Conservation (phyloP, 2,329 filamentous ascomycete species). For the Colletotrichum navitas region DNA sequence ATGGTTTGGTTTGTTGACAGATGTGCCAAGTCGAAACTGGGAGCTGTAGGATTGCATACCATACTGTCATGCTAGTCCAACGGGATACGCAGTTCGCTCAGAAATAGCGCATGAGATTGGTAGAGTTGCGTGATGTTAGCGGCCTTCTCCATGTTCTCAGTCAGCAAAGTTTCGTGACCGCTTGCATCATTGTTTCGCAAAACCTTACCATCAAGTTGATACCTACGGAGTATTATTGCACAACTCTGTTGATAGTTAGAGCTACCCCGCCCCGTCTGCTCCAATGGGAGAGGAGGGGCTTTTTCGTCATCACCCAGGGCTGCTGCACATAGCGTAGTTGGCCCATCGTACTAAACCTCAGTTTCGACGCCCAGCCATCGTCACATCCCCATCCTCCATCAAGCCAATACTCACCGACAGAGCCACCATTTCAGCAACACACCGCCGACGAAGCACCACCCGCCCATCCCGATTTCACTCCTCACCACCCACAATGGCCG, state of each 20-base stretch:
- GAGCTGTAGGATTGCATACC: conserved; percentile 21
- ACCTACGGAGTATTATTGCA: too few species aligned
- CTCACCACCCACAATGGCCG: conserved; percentile 68
- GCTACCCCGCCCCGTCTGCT: conserved; percentile 33
- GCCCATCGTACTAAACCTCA: conserved; percentile 32
- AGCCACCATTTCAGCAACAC: background rate
- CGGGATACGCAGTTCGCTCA: background rate
- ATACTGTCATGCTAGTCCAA: background rate
- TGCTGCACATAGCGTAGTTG: conserved; percentile 2
- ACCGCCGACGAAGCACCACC: conserved; percentile 4
- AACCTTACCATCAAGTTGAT: conserved; percentile 7
- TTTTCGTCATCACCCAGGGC: conserved; percentile 21
- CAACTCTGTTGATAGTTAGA: conserved; percentile 6
- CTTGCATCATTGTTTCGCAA: conserved; percentile 37
- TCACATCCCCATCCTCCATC: background rate
- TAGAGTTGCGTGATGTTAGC: conserved; percentile 22
- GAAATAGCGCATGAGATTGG: background rate
- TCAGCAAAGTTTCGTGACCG: conserved; percentile 32
- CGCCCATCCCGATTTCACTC: background rate
- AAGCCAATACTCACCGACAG: background rate
- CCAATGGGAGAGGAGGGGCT: conserved; percentile 19
- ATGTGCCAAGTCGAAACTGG: background rate
- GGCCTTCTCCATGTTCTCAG: conserved; percentile 8
- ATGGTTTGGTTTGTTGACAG: background rate
- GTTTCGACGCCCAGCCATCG: conserved; percentile 20